Evolutionary conservation across 352 stramenopile genomes (phyloP).

Genomic region (Pythium rhizo-oryzae): DNA sequence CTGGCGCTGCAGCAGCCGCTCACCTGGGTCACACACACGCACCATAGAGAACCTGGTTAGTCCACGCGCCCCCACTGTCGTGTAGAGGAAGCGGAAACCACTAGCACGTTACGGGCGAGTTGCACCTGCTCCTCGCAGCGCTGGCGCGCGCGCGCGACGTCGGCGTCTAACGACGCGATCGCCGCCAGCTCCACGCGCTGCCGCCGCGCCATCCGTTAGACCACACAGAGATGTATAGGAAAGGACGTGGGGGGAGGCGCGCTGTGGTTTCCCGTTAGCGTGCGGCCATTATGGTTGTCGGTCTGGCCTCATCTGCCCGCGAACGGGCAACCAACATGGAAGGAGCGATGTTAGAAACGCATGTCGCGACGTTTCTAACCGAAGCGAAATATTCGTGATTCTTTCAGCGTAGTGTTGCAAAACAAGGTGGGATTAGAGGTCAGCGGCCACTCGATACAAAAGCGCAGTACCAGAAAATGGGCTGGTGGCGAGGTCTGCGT

Average conservation of each 20-base stretch:
- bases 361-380: no score
- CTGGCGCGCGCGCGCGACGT: conserved; percentile 12
- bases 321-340: no score
- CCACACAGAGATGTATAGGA: no score
- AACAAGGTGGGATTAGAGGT: neutral
- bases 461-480: neutral
- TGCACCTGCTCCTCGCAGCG: conserved; percentile 18
- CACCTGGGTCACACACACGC: neutral
- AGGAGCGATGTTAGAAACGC: no score
- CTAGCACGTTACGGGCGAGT: conserved; percentile 3
- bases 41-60: neutral
- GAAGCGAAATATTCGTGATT: no score
- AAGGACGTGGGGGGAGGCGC: no score
- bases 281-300: no score
- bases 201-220: conserved; percentile 8
- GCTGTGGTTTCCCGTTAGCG: no score
- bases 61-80: no score
- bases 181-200: conserved; percentile 19
- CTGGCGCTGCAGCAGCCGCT: neutral
- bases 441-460: neutral
- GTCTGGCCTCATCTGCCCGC: no score
- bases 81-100: neutral
- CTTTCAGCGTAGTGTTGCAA: neutral
- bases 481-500: neutral
- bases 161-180: conserved; percentile 24